Percentiles rank a stretch among this genome's conserved stretches.
These are phyloP conservation scores for Diaporthe destruens DNA, from an alignment of 2,329 filamentous ascomycete species.

Conservation along the genomic window DNA sequence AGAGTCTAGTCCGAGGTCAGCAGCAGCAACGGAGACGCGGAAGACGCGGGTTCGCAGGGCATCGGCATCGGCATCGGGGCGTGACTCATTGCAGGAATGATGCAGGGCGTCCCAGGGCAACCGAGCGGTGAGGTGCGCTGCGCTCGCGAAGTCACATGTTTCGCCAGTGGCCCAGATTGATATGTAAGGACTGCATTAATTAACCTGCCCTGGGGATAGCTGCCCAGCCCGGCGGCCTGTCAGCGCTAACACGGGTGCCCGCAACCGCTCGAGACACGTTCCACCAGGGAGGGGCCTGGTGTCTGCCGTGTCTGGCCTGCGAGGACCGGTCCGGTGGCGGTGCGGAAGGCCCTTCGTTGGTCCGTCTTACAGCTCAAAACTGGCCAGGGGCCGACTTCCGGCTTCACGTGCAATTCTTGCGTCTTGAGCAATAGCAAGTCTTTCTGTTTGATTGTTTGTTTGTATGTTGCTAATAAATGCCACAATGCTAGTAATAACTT, in stretches of 20 bases:
- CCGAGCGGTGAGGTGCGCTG: constrained; percentile 1
- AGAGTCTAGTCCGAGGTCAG: neutral
- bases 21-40: neutral
- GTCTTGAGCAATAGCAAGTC: neutral
- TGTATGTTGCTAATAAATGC: neutral
- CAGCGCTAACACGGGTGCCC: constrained; percentile 14
- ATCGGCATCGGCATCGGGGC: neutral
- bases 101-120: neutral
- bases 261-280: constrained; percentile 3
- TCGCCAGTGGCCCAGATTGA: neutral
- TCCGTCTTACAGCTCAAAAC: constrained; percentile 34
- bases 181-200: constrained; percentile 16
- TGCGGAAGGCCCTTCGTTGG: constrained; percentile 7
- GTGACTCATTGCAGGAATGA: constrained; percentile 13
- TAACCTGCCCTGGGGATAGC: constrained; percentile 3
- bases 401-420: constrained; percentile 12
- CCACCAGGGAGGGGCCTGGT: no score
- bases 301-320: constrained; percentile 17
- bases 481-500: constrained; percentile 1
- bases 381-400: constrained; percentile 16
- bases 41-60: constrained; percentile 27
- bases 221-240: neutral
- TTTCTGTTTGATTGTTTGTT: neutral
- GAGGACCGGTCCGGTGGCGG: constrained; percentile 25
- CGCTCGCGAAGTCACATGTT: constrained; percentile 36